Percentiles rank a stretch among this genome's conserved stretches.
Evolutionary conservation across 2,329 filamentous ascomycete species (phyloP).

Genomic region (Trichoderma cornu-damae): DNA sequence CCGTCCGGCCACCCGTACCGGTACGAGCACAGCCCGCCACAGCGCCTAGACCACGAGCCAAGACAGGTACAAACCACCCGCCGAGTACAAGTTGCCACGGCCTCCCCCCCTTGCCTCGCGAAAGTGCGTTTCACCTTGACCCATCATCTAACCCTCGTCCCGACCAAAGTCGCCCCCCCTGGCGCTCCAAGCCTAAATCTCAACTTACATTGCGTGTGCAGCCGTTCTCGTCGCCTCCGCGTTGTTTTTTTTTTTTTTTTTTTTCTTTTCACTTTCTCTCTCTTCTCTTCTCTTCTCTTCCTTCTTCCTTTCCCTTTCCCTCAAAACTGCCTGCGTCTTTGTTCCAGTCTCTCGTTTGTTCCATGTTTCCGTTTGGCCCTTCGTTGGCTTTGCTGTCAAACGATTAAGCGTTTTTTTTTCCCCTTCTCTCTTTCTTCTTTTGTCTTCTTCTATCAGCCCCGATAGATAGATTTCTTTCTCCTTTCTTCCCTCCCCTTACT

Average conservation of each 20-base stretch:
- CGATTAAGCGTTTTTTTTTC: not conserved
- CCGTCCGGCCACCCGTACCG: too few relatives aligned
- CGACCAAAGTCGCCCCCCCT: slow-evolving; percentile 14
- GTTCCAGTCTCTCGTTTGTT: slow-evolving; percentile 17
- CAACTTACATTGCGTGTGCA: not conserved
- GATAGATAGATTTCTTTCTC: slow-evolving; percentile 6
- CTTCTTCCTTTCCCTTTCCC: not conserved
- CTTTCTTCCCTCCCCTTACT: not conserved
- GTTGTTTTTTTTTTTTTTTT: too few relatives aligned
- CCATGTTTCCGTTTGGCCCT: slow-evolving; percentile 6
- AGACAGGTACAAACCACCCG: not conserved
- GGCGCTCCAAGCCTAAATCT: slow-evolving; percentile 5
- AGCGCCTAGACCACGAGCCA: not conserved
- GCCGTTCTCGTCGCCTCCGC: not conserved
- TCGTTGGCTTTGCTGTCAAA: slow-evolving; percentile 3
- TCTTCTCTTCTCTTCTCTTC: slow-evolving; percentile 3
- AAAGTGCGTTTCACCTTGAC: slow-evolving; percentile 18
- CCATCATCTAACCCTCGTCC: slow-evolving; percentile 18
- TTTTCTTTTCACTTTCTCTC: slow-evolving; percentile 1
- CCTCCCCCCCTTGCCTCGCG: slow-evolving; percentile 16
- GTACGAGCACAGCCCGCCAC: not conserved
- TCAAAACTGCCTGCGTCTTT: slow-evolving; percentile 7
- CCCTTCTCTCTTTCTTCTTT: too few relatives aligned
- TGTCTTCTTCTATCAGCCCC: too few relatives aligned
- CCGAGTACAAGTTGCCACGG: slow-evolving; percentile 11